Percentiles rank a stretch among this genome's conserved stretches.
These are phyloP conservation scores for Acanthamoeba culbertsoni DNA, from an alignment of 208 protist genomes.

Conservation along the genomic window DNA sequence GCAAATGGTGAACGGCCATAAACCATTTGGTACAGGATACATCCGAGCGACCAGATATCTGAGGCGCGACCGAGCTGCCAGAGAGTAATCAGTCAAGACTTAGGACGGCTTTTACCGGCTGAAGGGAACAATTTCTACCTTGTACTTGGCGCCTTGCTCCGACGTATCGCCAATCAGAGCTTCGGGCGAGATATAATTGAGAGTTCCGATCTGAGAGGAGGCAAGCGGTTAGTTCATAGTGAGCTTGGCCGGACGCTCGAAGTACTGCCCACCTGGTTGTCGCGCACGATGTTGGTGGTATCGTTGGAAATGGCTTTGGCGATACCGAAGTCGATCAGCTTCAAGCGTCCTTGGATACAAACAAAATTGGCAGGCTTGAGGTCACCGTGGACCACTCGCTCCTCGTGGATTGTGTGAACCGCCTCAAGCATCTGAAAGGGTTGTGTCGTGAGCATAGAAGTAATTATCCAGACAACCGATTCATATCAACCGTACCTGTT, in stretches of 20 bases:
- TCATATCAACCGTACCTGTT: slow-evolving; percentile 74
- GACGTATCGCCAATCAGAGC: slow-evolving; percentile 52
- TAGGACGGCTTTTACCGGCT: background rate
- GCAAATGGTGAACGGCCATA: slow-evolving; percentile 80
- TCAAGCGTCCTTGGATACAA: slow-evolving; percentile 82
- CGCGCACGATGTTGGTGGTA: slow-evolving; percentile 83
- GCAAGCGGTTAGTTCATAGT: background rate
- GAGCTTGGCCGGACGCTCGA: background rate
- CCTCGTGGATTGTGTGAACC: slow-evolving; percentile 82
- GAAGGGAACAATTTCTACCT: background rate
- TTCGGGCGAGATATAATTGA: slow-evolving; percentile 90
- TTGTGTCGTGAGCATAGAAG: background rate
- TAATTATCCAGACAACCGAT: background rate
- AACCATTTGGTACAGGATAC: slow-evolving; percentile 86
- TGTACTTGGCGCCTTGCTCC: slow-evolving; percentile 30
- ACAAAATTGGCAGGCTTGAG: slow-evolving; percentile 91
- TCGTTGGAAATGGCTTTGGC: slow-evolving; percentile 83
- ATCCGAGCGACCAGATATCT: slow-evolving; percentile 85
- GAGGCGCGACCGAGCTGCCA: slow-evolving; percentile 75
- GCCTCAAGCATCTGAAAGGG: slow-evolving; percentile 81
- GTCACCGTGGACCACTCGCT: slow-evolving; percentile 87
- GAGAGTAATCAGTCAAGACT: background rate
- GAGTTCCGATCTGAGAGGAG: slow-evolving; percentile 80
- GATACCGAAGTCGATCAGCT: slow-evolving; percentile 93
- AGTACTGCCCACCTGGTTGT: slow-evolving; percentile 60